phyloP scores from a whole-genome alignment of 768 basidiomycete genomes.

The Leccinum aurantiacum region DNA sequence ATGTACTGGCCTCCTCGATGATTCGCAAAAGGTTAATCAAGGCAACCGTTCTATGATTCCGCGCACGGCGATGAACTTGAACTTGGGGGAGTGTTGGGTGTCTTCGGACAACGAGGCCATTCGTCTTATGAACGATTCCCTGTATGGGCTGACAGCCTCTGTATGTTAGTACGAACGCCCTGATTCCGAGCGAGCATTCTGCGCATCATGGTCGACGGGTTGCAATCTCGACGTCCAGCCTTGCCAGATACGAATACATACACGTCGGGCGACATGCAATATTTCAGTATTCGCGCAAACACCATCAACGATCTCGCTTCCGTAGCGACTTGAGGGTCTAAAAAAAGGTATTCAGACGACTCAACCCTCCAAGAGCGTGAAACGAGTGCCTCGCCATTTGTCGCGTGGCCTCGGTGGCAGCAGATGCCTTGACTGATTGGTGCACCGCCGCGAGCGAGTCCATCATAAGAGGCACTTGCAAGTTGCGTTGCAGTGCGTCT shows the following conservation, averaged over 20 bases:
- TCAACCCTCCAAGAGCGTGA: constrained; percentile 11
- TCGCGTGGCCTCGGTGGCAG: constrained; percentile 69
- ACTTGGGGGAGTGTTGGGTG: no score
- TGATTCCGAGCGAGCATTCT: no score
- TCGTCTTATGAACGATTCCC: no score
- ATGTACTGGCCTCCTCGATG: no score
- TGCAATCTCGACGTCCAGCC: constrained; percentile 84
- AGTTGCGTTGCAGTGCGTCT: constrained; percentile 83
- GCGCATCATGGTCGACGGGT: no score
- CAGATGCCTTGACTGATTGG: constrained; percentile 69
- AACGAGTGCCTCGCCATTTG: constrained; percentile 57
- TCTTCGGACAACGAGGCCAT: no score
- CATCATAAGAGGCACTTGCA: constrained; percentile 92
- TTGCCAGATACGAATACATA: constrained; percentile 83
- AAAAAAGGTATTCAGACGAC: constrained; percentile 12
- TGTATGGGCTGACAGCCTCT: no score
- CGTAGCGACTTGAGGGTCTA: constrained; percentile 64
- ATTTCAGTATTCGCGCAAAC: constrained; percentile 85
- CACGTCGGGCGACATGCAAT: constrained; percentile 79
- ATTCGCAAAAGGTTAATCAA: no score
- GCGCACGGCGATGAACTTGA: no score
- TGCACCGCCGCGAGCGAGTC: constrained; percentile 84
- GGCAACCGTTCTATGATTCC: no score
- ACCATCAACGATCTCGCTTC: constrained; percentile 80
- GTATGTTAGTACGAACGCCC: no score